Evolutionary conservation across 2,329 filamentous ascomycete genomes (phyloP).

Genomic region (Scedosporium aurantiacum): DNA sequence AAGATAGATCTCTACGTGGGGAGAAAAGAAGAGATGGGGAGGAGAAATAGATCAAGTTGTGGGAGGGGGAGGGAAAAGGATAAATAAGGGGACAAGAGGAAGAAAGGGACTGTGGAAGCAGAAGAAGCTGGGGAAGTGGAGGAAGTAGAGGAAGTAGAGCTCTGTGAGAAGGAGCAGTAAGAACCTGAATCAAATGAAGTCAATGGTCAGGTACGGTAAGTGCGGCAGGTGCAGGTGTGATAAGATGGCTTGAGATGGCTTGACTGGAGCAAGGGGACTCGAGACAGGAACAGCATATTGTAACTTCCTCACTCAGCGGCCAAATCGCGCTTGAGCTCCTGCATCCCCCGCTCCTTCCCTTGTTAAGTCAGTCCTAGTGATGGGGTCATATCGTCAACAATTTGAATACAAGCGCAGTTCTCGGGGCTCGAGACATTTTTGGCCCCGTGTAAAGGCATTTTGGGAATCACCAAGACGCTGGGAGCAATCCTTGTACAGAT

Average conservation of each 20-base stretch:
- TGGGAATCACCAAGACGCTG: too few relatives aligned
- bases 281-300: neutral
- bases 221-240: neutral
- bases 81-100: neutral
- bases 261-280: too few relatives aligned
- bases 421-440: too few relatives aligned
- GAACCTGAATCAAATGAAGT: neutral
- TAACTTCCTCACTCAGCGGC: neutral
- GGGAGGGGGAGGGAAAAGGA: neutral
- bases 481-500: too few relatives aligned
- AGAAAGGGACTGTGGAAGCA: too few relatives aligned
- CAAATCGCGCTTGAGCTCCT: neutral
- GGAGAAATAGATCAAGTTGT: neutral
- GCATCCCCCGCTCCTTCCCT: neutral
- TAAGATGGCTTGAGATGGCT: too few relatives aligned
- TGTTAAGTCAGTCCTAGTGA: neutral
- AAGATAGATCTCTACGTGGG: too few relatives aligned
- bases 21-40: constrained; percentile 9
- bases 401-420: neutral
- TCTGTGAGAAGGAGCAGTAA: neutral
- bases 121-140: constrained; percentile 6
- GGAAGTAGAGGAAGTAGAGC: constrained; percentile 5
- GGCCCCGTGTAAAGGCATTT: too few relatives aligned
- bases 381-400: neutral
- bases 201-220: neutral